Evolutionary conservation across 2,329 filamentous ascomycete genomes (phyloP).

Genomic region (Fusarium albosuccineum): DNA sequence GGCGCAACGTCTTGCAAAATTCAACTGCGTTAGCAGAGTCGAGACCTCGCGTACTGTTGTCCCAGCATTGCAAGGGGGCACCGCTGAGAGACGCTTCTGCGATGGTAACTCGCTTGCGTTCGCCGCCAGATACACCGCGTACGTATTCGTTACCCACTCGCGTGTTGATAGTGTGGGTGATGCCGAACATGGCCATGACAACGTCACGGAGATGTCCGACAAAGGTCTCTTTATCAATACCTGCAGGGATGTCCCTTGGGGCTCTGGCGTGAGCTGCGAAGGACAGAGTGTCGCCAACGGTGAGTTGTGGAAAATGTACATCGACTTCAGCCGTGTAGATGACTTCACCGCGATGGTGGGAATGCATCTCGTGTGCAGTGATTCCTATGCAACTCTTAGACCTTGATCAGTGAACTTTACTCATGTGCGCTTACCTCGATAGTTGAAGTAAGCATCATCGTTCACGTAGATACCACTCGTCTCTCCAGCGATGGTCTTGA

Average conservation of each 20-base stretch:
- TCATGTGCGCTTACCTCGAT: conserved; percentile 67
- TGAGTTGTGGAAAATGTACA: conserved; percentile 80
- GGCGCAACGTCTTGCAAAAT: conserved; percentile 72
- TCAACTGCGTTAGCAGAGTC: conserved; percentile 76
- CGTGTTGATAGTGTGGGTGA: conserved; percentile 76
- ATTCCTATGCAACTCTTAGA: conserved; percentile 27
- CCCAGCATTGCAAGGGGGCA: conserved; percentile 75
- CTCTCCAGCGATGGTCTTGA: conserved; percentile 85
- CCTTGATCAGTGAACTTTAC: rapidly evolving
- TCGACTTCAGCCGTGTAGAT: conserved; percentile 88
- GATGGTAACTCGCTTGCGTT: conserved; percentile 59
- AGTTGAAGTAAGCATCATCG: conserved; percentile 78
- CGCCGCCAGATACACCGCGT: conserved; percentile 67
- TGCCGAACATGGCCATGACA: conserved; percentile 78
- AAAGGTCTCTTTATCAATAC: conserved; percentile 64
- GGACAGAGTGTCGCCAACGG: conserved; percentile 79
- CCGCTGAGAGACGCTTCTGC: conserved; percentile 50
- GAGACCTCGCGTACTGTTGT: conserved; percentile 74
- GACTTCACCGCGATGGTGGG: conserved; percentile 73
- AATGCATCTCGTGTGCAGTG: conserved; percentile 41
- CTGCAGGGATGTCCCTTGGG: conserved; percentile 69
- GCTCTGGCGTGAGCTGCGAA: conserved; percentile 79
- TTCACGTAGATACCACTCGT: conserved; percentile 81
- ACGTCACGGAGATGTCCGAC: conserved; percentile 74
- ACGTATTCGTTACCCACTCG: conserved; percentile 78